Evolutionary conservation across 768 basidiomycete genomes (phyloP).

Genomic region (Coprinopsis strossmayeri): DNA sequence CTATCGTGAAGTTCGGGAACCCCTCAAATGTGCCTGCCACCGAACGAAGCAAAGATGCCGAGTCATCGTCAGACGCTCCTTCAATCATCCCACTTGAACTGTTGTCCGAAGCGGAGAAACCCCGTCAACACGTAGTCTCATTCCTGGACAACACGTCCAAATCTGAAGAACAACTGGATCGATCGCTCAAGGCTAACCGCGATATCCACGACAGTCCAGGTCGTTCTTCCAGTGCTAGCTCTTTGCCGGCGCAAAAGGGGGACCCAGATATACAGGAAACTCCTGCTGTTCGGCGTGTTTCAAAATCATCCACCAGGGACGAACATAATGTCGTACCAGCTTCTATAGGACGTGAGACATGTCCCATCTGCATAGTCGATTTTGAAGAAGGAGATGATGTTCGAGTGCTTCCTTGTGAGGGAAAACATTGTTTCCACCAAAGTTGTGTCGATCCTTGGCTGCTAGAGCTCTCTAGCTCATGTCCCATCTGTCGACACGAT

Average conservation of each 20-base stretch:
- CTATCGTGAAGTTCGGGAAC: slow-evolving; percentile 77
- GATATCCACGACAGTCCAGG: not conserved
- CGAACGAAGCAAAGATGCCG: not conserved
- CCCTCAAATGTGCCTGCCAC: not conserved
- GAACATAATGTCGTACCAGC: slow-evolving; percentile 47
- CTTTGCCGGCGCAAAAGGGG: no score
- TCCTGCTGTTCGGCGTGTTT: no score
- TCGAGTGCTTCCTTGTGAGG: slow-evolving; percentile 86
- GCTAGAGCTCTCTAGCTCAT: slow-evolving; percentile 81
- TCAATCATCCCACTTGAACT: not conserved
- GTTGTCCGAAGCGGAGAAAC: slow-evolving; percentile 1
- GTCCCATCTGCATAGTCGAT: slow-evolving; percentile 92
- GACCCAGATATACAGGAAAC: no score
- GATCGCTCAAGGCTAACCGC: not conserved
- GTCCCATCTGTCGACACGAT: slow-evolving; percentile 87
- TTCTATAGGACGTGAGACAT: slow-evolving; percentile 75
- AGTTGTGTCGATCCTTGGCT: slow-evolving; percentile 92
- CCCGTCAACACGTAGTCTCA: not conserved
- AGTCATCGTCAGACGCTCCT: slow-evolving; percentile 1
- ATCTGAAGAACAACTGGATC: not conserved
- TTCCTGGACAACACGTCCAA: not conserved
- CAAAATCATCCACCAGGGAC: not conserved
- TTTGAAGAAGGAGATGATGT: slow-evolving; percentile 93
- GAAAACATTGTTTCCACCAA: slow-evolving; percentile 86
- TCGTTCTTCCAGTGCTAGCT: not conserved